phyloP scores from a whole-genome alignment of 768 basidiomycete genomes.

The Leccinum variicolor region DNA sequence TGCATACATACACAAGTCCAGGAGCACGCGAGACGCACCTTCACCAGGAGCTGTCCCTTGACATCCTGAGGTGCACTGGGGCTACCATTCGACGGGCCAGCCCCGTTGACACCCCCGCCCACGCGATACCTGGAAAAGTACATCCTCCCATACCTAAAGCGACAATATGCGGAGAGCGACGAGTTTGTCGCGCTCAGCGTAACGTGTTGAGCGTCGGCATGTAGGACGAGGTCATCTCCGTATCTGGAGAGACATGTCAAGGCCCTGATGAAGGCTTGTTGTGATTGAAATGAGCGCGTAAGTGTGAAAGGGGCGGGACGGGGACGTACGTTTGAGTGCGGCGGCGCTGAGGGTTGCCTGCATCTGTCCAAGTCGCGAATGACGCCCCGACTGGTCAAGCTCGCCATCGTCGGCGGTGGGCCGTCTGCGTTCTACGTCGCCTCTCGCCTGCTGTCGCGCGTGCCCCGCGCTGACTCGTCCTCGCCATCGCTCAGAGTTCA shows the following conservation, averaged over 20 bases:
- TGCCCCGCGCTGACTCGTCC: conserved; percentile 37
- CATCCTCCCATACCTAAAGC: conserved; percentile 62
- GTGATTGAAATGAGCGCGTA: conserved; percentile 23
- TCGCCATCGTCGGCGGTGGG: conserved; percentile 91
- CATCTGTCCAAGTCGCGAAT: conserved; percentile 38
- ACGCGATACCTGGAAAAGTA: conserved; percentile 72
- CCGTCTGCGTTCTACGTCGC: conserved; percentile 97
- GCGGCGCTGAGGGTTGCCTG: conserved; percentile 63
- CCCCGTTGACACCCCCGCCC: conserved; percentile 18
- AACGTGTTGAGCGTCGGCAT: conserved; percentile 57
- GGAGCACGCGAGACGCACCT: conserved; percentile 40
- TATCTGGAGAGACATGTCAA: conserved; percentile 76
- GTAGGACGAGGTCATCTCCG: conserved; percentile 74
- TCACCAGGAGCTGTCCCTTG: conserved; percentile 66
- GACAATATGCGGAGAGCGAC: conserved; percentile 77
- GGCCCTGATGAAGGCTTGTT: conserved; percentile 68
- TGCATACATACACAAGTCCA: background rate
- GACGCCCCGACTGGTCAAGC: conserved; percentile 45
- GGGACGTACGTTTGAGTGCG: conserved; percentile 45
- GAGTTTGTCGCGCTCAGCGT: conserved; percentile 75
- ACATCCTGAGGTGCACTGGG: conserved; percentile 41
- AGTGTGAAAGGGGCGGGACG: background rate
- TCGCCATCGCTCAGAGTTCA: conserved; percentile 58
- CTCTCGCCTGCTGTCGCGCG: conserved; percentile 69
- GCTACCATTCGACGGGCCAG: conserved; percentile 11